These are phyloP conservation scores for Suillus clintonianus DNA, from an alignment of 768 basidiomycete species.

Conservation along the genomic window DNA sequence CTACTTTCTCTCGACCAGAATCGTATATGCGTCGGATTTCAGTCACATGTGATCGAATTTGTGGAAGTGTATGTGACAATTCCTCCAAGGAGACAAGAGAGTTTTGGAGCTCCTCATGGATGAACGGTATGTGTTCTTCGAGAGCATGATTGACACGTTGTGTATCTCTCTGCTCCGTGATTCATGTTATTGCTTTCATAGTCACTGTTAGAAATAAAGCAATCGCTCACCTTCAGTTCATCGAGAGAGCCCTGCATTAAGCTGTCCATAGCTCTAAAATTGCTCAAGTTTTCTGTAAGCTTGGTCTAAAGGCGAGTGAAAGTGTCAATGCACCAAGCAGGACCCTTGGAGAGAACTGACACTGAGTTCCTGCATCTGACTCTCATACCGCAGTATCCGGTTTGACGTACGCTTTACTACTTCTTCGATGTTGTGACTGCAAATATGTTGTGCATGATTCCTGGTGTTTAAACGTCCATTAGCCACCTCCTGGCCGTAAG, in stretches of 20 bases:
- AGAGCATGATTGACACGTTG: slow-evolving; percentile 62
- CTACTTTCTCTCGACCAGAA: slow-evolving; percentile 67
- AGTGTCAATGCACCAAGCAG: neutral
- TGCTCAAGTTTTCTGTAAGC: slow-evolving; percentile 70
- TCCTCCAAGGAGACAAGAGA: slow-evolving; percentile 59
- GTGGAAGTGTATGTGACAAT: slow-evolving; percentile 61
- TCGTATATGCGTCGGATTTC: slow-evolving; percentile 70
- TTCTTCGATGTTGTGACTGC: slow-evolving; percentile 36
- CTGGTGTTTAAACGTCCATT: neutral
- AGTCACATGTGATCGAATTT: slow-evolving; percentile 58
- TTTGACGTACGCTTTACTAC: slow-evolving; percentile 48
- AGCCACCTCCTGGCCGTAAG: slow-evolving; percentile 15
- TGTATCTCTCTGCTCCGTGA: slow-evolving; percentile 48
- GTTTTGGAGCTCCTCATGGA: slow-evolving; percentile 60
- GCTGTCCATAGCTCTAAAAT: slow-evolving; percentile 73
- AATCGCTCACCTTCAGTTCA: slow-evolving; percentile 54
- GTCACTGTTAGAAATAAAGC: neutral
- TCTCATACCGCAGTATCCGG: slow-evolving; percentile 51
- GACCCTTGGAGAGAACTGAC: slow-evolving; percentile 28
- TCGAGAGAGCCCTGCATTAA: slow-evolving; percentile 65
- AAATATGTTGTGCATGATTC: slow-evolving; percentile 10
- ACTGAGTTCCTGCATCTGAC: slow-evolving; percentile 64
- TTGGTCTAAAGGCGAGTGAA: slow-evolving; percentile 44
- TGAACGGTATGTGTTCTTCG: slow-evolving; percentile 60
- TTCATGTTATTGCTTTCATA: neutral